Evolutionary conservation across 2,329 filamentous ascomycete genomes (phyloP), one percentile per base, ranked within the genome.

Genomic region (Pseudomassariella vexata): DNA sequence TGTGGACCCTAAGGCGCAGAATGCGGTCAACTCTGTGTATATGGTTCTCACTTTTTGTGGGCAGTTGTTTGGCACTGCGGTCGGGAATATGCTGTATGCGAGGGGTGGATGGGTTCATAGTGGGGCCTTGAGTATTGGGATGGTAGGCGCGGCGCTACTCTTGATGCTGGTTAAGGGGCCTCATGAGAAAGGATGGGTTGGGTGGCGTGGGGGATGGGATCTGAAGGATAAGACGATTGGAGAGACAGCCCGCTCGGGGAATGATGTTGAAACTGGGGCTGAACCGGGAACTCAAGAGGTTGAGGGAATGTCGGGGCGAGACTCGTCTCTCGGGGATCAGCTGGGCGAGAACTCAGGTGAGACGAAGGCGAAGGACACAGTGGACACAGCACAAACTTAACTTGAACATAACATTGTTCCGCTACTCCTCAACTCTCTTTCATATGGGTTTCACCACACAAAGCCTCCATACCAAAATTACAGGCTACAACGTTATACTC

Each of bases 1-100:
- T 4, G 52, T 57, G 0, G 46, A 50, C 14, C 41, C 49, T 3
- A 53, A 44, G 10, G 48, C 50, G 1, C 48, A 60, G 24, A 63
- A 52, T 28, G 55, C 57, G 3, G 54, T 62, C 29, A 68, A 53
- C 11, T 49, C 54, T 0, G 48, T 54, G 5, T 58, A 53, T 16
- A 58, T 58, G 54, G 47, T 58, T 10, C 44, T 47, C 24, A 53
- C 48, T 0, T 58, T 58, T 32, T 45, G 42, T 18, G 54, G 55
- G 2, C 52, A 58, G 33, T 41, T 58, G 5, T 55, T 52, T 10
- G 54, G 55, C 1, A 58, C 54, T 0, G 46, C 49, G 0, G 48
- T 50, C 0, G 54, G 53, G 0, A 58, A 57, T 19, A 37, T 42
- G 8, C 39, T 57, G 1, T 57, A 57, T 25, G 54, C 54, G 1